Conservation (phyloP, 129 eudicot species). For the Flaveria ramosissima region DNA sequence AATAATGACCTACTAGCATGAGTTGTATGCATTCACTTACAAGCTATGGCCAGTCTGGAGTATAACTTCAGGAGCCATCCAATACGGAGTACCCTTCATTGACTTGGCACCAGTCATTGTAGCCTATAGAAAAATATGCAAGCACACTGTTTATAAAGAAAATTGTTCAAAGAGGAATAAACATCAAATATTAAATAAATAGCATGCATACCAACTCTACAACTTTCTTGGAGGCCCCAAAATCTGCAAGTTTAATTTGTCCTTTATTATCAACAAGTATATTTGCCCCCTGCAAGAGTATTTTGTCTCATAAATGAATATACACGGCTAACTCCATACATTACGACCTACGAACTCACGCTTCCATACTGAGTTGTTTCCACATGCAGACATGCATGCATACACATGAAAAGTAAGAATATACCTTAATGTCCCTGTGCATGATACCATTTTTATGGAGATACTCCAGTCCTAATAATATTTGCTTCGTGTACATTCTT, state of each 20-base stretch:
- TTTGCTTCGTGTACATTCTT: constrained; percentile 91
- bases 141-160: constrained; percentile 6
- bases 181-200: not conserved
- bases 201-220: constrained; percentile 75
- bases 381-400: not conserved
- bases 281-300: constrained; percentile 79
- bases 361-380: not conserved
- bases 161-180: not conserved
- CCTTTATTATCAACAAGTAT: constrained; percentile 97
- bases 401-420: not conserved
- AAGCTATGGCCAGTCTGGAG: constrained; percentile 97
- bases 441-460: constrained; percentile 91
- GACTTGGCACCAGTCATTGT: constrained; percentile 98
- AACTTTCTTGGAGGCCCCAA: constrained; percentile 99
- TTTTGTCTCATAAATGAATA: constrained; percentile 18
- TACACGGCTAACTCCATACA: constrained; percentile 18
- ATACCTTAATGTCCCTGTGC: constrained; percentile 98
- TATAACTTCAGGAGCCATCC: constrained; percentile 99
- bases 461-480: constrained; percentile 82
- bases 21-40: constrained; percentile 51
- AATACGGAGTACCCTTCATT: constrained; percentile 99
- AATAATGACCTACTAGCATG: constrained; percentile 11
- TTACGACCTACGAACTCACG: not conserved
- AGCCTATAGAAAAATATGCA: constrained; percentile 55
- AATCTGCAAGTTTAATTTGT: constrained; percentile 94